Evolutionary conservation across 805 yeast species (phyloP), one percentile per base, ranked within the genome.

Genomic region (Priceomyces fermenticarens): DNA sequence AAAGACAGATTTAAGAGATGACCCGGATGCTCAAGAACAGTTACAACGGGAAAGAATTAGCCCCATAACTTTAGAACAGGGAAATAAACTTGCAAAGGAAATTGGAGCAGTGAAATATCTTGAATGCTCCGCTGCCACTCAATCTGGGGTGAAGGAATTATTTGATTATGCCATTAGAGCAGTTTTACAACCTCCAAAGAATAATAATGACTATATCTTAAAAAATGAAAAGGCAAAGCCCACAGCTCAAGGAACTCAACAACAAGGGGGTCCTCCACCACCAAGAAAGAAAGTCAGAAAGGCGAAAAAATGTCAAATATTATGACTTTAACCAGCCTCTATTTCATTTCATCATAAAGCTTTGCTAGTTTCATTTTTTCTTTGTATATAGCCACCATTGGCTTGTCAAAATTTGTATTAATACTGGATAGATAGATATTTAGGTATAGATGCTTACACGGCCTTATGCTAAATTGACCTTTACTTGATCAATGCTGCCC

Each of bases 121-220:
- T 45, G 97, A 89, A 67, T 88, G 96, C 62, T 87, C 96, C 4
- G 96, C 97, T 7, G 85, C 90, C 10, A 83, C 91, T 14, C 96
- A 88, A 64, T 76, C 74, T 40, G 96, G 96, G 11, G 88, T 89
- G 35, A 85, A 84, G 57, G 85, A 83, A 41, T 85, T 88, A 4
- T 89, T 89, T 52, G 96, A 89, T 53, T 80, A 69, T 43, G 95
- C 96, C 8, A 88, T 88, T 30, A 77, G 80, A 46, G 73, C 83
- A 0, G 90, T 84, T 10, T 72, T 83, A 40, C 65, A 72, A 45
- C 80, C 82, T 23, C 77, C 81, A 12, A 47, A 46, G 10, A 20
- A 20, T 20, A 50, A 45, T 17, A 40, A 45, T 30, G 46, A 44
- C 8, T 40, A 53, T 10, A 46, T 51, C 5, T 49, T 47, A 3